Evolutionary conservation across 108 stramenopile species (phyloP).

Genomic region (Discostella stelligeroides): DNA sequence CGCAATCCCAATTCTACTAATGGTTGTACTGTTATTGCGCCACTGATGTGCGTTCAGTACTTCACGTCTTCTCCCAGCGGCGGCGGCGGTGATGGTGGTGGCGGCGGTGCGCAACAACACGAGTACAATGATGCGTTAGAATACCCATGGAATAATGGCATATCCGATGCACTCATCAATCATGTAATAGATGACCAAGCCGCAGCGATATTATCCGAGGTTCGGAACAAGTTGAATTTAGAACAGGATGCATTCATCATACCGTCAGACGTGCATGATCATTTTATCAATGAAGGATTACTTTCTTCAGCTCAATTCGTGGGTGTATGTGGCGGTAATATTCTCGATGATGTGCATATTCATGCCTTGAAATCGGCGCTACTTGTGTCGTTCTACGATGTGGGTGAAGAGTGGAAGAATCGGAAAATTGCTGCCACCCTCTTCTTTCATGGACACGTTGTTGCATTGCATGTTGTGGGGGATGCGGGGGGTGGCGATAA

Average conservation of each 20-base stretch:
- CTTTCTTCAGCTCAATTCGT: conserved; percentile 59
- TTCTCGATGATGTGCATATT: conserved; percentile 67
- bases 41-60: conserved; percentile 62
- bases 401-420: conserved; percentile 10
- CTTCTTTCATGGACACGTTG: conserved; percentile 75
- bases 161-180: conserved; percentile 58
- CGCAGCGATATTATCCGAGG: conserved; percentile 41
- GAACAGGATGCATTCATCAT: conserved; percentile 63
- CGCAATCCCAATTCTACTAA: conserved; percentile 57
- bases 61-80: too few species aligned
- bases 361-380: conserved; percentile 33
- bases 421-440: conserved; percentile 57
- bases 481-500: neutral
- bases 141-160: conserved; percentile 26
- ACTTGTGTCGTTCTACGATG: conserved; percentile 11
- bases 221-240: conserved; percentile 60
- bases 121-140: neutral
- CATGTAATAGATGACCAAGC: conserved; percentile 63
- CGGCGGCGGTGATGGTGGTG: too few species aligned
- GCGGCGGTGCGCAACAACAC: conserved; percentile 7
- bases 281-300: conserved; percentile 53
- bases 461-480: conserved; percentile 48
- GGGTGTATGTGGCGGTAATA: conserved; percentile 65
- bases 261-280: conserved; percentile 74
- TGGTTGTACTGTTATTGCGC: conserved; percentile 80